Evolutionary conservation across 345 rosid species (phyloP).

Genomic region (Lepidium aucheri): DNA sequence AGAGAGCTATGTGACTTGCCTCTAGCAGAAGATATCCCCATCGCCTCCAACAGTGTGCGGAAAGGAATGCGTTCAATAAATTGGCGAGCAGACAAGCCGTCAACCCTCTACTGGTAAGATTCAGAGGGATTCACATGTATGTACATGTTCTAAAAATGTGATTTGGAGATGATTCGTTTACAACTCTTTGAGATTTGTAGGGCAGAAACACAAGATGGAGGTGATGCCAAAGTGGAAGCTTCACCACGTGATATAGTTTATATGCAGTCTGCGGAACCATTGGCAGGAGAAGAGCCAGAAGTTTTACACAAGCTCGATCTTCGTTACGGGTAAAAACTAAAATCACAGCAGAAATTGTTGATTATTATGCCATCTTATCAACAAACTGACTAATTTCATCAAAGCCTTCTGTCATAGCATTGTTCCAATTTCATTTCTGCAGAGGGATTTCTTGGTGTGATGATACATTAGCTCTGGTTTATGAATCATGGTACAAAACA

Average conservation of each 20-base stretch:
- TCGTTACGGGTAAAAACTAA: constrained; percentile 73
- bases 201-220: constrained; percentile 99
- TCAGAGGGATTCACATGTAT: not conserved
- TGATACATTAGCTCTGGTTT: constrained; percentile 81
- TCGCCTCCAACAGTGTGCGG: constrained; percentile 79
- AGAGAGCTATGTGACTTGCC: constrained; percentile 86
- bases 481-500: constrained; percentile 98
- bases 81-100: constrained; percentile 97
- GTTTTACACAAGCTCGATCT: constrained; percentile 90
- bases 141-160: not conserved
- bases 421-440: constrained; percentile 10
- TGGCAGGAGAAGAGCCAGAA: constrained; percentile 67
- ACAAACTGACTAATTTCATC: not conserved
- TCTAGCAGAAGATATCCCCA: constrained; percentile 92
- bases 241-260: constrained; percentile 91
- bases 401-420: not conserved
- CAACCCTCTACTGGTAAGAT: constrained; percentile 74
- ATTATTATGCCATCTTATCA: constrained; percentile 4
- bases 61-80: constrained; percentile 87
- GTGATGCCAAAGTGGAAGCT: constrained; percentile 92
- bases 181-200: constrained; percentile 38
- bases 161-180: not conserved
- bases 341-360: not conserved
- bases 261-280: constrained; percentile 65
- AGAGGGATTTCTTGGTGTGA: constrained; percentile 97